Conservation (phyloP, 306 rosid genomes). For the Vigna radiata region DNA sequence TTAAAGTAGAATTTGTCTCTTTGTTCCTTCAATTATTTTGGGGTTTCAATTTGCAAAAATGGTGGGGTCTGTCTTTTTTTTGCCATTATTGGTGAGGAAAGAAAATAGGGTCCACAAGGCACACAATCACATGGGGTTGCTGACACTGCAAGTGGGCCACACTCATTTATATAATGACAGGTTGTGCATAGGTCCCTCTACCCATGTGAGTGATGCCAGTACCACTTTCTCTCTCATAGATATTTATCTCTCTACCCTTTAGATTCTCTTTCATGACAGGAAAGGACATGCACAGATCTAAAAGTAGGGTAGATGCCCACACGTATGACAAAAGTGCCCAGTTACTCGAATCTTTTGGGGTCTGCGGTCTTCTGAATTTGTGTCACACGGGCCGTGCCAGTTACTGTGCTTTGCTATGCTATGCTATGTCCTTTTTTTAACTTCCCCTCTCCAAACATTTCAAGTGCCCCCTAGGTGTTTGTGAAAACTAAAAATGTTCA, state of each 20-base stretch:
- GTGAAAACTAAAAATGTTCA: constrained; percentile 28
- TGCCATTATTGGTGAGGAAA: constrained; percentile 50
- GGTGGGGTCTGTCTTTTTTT: constrained; percentile 49
- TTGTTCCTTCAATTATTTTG: constrained; percentile 40
- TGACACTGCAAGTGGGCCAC: constrained; percentile 64
- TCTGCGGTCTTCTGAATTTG: constrained; percentile 48
- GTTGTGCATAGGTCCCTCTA: constrained; percentile 64
- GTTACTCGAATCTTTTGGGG: constrained; percentile 69
- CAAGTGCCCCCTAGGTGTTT: constrained; percentile 48
- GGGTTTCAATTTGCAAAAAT: constrained; percentile 11
- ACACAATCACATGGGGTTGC: constrained; percentile 71
- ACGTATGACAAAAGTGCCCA: constrained; percentile 85
- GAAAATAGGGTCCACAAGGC: constrained; percentile 47
- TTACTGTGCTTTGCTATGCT: constrained; percentile 2
- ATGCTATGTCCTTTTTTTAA: neutral
- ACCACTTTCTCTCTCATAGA: constrained; percentile 41
- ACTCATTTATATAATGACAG: constrained; percentile 61
- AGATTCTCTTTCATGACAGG: constrained; percentile 46
- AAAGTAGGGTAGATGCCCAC: constrained; percentile 67
- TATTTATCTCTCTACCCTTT: constrained; percentile 10
- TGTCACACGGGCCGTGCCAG: constrained; percentile 34
- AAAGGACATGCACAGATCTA: constrained; percentile 64
- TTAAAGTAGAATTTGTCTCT: constrained; percentile 52
- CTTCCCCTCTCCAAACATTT: constrained; percentile 32
- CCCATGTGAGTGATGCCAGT: constrained; percentile 76